Conservation (phyloP, 345 rosid species). For the Sonneratia caseolaris region DNA sequence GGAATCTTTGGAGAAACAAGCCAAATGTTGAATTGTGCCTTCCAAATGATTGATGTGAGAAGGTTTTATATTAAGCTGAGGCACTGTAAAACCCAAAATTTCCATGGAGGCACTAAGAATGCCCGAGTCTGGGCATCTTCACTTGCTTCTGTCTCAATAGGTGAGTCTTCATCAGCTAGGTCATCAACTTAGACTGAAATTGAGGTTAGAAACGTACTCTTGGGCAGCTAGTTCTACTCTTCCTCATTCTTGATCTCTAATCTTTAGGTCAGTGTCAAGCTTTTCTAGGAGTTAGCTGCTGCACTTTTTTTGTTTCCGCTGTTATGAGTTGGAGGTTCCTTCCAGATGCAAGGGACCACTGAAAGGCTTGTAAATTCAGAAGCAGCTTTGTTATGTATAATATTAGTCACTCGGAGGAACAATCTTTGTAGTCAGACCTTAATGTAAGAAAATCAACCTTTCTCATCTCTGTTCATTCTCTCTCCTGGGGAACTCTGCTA, state of each 20-base stretch:
- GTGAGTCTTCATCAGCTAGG: slow-evolving; percentile 51
- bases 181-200: slow-evolving; percentile 10
- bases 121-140: slow-evolving; percentile 80
- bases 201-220: background rate
- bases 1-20: slow-evolving; percentile 76
- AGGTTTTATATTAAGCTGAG: slow-evolving; percentile 66
- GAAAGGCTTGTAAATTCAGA: background rate
- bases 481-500: background rate
- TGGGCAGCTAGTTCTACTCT: background rate
- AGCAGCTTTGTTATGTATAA: background rate
- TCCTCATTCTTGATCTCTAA: background rate
- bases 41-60: slow-evolving; percentile 71
- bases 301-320: background rate
- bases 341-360: background rate
- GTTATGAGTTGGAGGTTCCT: background rate
- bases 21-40: slow-evolving; percentile 45
- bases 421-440: background rate
- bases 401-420: background rate
- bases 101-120: slow-evolving; percentile 50
- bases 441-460: background rate
- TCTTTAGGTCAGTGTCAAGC: background rate
- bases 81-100: slow-evolving; percentile 56
- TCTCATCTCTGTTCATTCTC: background rate
- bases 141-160: slow-evolving; percentile 68
- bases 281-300: background rate